Conservation (phyloP, 352 stramenopile genomes). For the Phytophthora fragariae region DNA sequence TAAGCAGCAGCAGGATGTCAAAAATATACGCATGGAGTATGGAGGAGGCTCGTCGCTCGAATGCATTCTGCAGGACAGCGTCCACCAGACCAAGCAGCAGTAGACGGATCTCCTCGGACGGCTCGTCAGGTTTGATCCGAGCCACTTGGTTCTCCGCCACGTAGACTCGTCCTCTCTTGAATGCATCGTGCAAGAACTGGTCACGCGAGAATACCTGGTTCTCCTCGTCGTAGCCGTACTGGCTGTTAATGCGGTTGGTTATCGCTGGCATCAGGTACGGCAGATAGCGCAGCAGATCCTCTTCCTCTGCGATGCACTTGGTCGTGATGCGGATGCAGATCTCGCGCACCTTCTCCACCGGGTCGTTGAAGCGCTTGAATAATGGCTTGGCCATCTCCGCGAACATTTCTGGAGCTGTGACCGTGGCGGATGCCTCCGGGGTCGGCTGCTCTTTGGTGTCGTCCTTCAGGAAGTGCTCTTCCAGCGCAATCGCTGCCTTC, state of each 20-base stretch:
- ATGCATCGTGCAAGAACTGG: constrained; percentile 73
- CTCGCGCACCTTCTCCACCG: constrained; percentile 79
- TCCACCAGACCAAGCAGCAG: constrained; percentile 64
- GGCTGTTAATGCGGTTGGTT: constrained; percentile 65
- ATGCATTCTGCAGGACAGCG: constrained; percentile 60
- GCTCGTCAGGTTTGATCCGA: constrained; percentile 59
- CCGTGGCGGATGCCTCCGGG: constrained; percentile 1
- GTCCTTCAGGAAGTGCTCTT: constrained; percentile 49
- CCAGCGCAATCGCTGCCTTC: constrained; percentile 60
- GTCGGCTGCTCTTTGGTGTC: background rate
- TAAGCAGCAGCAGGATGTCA: constrained; percentile 73
- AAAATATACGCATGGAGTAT: constrained; percentile 87
- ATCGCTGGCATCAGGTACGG: constrained; percentile 83
- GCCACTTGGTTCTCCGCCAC: constrained; percentile 52
- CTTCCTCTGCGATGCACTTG: constrained; percentile 49
- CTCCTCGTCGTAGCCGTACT: constrained; percentile 78
- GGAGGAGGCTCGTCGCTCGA: constrained; percentile 63
- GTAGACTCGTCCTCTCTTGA: constrained; percentile 75
- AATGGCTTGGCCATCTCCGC: constrained; percentile 71
- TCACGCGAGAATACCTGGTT: constrained; percentile 80
- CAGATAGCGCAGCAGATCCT: constrained; percentile 72
- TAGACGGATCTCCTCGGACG: constrained; percentile 82
- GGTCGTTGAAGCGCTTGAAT: constrained; percentile 88
- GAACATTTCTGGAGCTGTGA: constrained; percentile 30
- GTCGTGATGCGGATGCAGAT: constrained; percentile 68